Base-by-base conservation (phyloP, 495 filamentous ascomycete species). In the Xylaria nigripes region DNA sequence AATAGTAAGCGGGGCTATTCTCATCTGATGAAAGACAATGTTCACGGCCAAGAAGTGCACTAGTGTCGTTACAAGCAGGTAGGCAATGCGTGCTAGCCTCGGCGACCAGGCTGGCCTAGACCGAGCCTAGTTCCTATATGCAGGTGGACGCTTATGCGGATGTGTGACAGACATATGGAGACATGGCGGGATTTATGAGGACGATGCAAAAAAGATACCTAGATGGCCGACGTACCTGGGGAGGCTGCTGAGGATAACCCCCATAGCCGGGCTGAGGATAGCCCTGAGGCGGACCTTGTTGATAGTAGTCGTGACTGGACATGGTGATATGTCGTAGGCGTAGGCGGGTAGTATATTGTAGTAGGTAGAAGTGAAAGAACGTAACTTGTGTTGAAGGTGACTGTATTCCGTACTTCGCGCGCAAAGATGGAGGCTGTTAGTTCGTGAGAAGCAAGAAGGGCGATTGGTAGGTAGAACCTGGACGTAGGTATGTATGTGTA, bases 251-350 rank as follows among this genome's bases (percentile, higher is more conserved):
- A 49, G 71, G 71, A 52, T 71, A 70, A 27, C 66, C 64, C 23
- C 59, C 68, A 13, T 42, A 40, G 9, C 36, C 36, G 4, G 16
- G 36, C n/a, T 40, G 36, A 2, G 36, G 34, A 47, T 68, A 65
- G 51, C 68, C 68, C 51, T 68, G 70, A 27, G 58, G 70, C 30
- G 69, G 69, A 19, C 65, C 61, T 45, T 67, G 58, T 23, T 67
- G 57, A 59, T 77, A 76, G 60, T 76, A 77, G 30, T 69, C 70
- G 62, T 77, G 69, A 61, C 64, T 71, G 50, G 75, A 64, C 76
- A 80, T 80, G 50, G 36, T 15, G 57, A 57, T 21, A 18, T 50
- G 30, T 29, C 16, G 52, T 57, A 3, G 43, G 21, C 21, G 45
- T n/a, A n/a, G n/a, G n/a, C n/a, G n/a, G n/a, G n/a, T n/a, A 24